These are phyloP conservation scores for Huntiella decipiens DNA, from an alignment of 2,329 filamentous ascomycete genomes.

Conservation along the genomic window DNA sequence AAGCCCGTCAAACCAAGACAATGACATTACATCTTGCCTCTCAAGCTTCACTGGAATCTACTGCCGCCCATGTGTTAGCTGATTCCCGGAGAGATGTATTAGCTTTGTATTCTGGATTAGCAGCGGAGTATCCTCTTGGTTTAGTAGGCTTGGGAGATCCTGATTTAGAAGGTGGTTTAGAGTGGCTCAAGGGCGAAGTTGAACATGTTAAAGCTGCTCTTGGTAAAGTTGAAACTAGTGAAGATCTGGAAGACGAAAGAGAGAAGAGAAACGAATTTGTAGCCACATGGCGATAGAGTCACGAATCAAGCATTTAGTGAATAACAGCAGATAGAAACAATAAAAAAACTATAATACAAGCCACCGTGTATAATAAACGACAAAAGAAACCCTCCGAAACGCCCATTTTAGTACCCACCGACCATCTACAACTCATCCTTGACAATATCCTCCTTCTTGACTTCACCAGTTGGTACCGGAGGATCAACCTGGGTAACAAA, in stretches of 20 bases:
- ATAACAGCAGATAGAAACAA: not conserved
- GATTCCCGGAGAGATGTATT: constrained; percentile 31
- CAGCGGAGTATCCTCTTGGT: constrained; percentile 32
- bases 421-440: constrained; percentile 6
- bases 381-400: no score
- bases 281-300: constrained; percentile 20
- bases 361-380: no score
- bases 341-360: not conserved
- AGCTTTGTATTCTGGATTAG: constrained; percentile 29
- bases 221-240: constrained; percentile 20
- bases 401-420: no score
- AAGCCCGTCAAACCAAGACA: constrained; percentile 23
- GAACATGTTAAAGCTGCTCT: constrained; percentile 22
- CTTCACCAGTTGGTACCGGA: not conserved
- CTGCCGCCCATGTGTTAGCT: constrained; percentile 23
- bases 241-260: constrained; percentile 20
- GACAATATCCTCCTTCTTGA: not conserved
- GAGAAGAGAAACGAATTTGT: constrained; percentile 31
- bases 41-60: constrained; percentile 31
- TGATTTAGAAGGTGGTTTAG: constrained; percentile 32
- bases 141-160: constrained; percentile 32
- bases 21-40: constrained; percentile 25
- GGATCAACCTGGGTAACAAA: constrained; percentile 14
- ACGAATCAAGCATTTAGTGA: not conserved
- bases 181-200: constrained; percentile 26